A percentile compares a stretch with the other conserved stretches of the same genome.
These are phyloP conservation scores for Periconia macrospinosa DNA, from an alignment of 2,329 filamentous ascomycete genomes.

Conservation along the genomic window DNA sequence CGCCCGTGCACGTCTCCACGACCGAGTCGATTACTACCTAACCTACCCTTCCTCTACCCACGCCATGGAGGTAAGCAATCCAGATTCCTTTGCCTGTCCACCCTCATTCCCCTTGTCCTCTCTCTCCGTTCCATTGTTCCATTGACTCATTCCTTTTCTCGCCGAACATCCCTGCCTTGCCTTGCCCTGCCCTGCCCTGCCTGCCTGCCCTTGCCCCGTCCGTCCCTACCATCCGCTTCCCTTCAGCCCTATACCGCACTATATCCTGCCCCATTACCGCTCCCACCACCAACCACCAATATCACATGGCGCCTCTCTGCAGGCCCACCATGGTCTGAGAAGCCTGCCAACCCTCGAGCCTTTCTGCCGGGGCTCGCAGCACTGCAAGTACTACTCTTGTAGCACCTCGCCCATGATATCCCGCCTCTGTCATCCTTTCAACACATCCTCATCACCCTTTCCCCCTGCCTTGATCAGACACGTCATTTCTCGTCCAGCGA, in stretches of 20 bases:
- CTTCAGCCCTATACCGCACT: constrained; percentile 27
- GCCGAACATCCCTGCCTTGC: constrained; percentile 4
- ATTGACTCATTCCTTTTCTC: background rate
- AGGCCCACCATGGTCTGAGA: constrained; percentile 29
- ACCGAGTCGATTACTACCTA: constrained; percentile 23
- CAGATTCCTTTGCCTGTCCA: constrained; percentile 18
- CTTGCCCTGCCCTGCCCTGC: constrained; percentile 14
- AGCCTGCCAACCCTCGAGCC: constrained; percentile 17
- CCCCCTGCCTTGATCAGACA: constrained; percentile 22
- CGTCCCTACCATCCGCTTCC: background rate
- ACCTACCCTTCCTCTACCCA: constrained; percentile 11
- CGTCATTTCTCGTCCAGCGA: constrained; percentile 20
- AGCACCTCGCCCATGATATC: constrained; percentile 33
- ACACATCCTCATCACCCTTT: constrained; percentile 3
- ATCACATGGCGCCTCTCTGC: constrained; percentile 12
- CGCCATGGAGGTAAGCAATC: constrained; percentile 38
- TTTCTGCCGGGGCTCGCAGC: constrained; percentile 18
- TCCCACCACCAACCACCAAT: background rate
- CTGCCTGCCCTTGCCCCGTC: constrained; percentile 1
- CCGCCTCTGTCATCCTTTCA: constrained; percentile 17
- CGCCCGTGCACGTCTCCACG: constrained; percentile 26
- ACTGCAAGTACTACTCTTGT: constrained; percentile 40
- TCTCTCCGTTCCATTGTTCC: constrained; percentile 1
- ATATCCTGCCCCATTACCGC: background rate
- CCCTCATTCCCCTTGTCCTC: constrained; percentile 5